Evolutionary conservation across 2,329 filamentous ascomycete genomes (phyloP).

Genomic region (Triangularia setosa): DNA sequence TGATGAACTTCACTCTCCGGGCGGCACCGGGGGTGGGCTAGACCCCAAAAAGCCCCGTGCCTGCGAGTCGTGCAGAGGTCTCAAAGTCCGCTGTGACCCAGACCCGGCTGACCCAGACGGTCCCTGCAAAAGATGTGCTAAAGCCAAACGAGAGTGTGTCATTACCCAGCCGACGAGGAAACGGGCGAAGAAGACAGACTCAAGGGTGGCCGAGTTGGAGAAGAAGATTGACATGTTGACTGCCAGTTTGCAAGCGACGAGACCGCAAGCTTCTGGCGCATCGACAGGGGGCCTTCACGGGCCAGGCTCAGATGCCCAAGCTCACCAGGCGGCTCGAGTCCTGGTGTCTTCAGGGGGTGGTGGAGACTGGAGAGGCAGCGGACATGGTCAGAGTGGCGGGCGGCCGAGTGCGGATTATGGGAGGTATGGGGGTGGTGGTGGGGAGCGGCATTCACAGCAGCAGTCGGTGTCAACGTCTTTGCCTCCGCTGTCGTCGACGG

Average conservation of each 20-base stretch:
- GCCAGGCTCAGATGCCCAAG: not conserved
- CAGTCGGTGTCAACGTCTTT: constrained; percentile 10
- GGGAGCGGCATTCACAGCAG: not conserved
- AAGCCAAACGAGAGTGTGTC: constrained; percentile 72
- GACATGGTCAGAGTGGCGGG: not conserved
- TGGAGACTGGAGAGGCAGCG: not conserved
- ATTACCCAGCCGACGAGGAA: constrained; percentile 73
- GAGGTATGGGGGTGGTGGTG: not conserved
- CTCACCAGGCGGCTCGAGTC: not conserved
- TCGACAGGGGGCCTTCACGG: not conserved
- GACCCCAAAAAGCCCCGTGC: constrained; percentile 66
- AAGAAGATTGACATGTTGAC: constrained; percentile 89
- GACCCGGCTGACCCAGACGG: constrained; percentile 59
- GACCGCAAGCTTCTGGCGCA: constrained; percentile 15
- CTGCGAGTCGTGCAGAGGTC: constrained; percentile 69
- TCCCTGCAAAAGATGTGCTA: constrained; percentile 71
- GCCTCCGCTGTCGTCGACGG: constrained; percentile 21
- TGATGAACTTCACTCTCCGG: not conserved
- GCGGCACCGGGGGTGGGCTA: not conserved
- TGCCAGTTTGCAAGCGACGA: constrained; percentile 64
- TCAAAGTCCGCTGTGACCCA: constrained; percentile 83
- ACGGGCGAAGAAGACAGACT: constrained; percentile 88
- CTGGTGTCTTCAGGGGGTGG: not conserved
- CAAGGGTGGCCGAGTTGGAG: constrained; percentile 82
- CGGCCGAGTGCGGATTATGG: not conserved